Base-by-base conservation (phyloP, 805 yeast species). In the Saturnispora serradocipensis region DNA sequence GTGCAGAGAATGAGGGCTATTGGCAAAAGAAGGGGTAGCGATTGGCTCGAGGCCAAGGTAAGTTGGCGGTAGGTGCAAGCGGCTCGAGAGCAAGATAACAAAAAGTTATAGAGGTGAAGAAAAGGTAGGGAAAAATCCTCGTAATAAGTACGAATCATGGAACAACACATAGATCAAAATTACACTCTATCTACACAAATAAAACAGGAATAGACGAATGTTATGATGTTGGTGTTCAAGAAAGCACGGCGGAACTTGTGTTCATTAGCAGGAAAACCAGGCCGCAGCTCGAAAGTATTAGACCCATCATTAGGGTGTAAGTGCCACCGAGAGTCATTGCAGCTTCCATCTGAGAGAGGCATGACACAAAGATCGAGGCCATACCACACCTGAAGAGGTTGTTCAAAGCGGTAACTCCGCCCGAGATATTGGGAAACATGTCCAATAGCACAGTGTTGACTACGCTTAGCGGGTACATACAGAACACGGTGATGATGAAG, bases 361-460 rank as follows among this genome's bases (percentile, higher is more conserved):
- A 81, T 0, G 86, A 91, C 18, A 84, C 72, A 35, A 84, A 80
- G 1, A 78, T 72, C 0, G 95, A 95, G 20, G 83, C 82, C 38
- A 78, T 58, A 15, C 76, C 68, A 61, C 96, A 88, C 58, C 96
- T 72, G n/a, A 80, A 72, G 35, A 88, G 67, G 60, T 88, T 88
- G 56, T 84, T 72, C 45, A 84, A 73, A 13, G 91, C 82, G 1
- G 87, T 76, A 5, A 88, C 82, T 1, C 90, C 77, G 0, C 93
- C 86, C 0, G 88, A 74, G 44, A 74, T 75, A 3, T 72, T 66
- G 0, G 95, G 95, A 56, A 75, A 82, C 50, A 87, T 61, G 60
- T 88, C 96, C 15, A 87, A 85, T 51, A 86, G 63, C 38, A 87
- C 65, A 0, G 91, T 84, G 1, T 82, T 76, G 4, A 80, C 72